phyloP scores from a whole-genome alignment of 2,329 filamentous ascomycete species.

The Aurifilum marmelostoma region DNA sequence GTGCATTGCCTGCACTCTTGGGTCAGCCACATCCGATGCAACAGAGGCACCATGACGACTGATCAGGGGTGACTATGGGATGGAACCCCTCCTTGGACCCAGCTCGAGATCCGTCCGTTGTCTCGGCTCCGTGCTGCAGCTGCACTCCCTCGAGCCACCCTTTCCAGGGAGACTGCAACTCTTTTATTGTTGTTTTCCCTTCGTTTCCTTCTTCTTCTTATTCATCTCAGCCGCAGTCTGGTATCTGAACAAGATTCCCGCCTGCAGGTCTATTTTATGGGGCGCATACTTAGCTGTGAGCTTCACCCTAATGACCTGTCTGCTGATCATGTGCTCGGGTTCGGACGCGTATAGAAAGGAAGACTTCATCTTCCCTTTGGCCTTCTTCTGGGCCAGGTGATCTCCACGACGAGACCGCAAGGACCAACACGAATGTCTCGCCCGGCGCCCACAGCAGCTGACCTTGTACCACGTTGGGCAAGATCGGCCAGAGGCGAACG shows the following conservation, averaged over 20 bases:
- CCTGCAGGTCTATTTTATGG: background rate
- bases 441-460: background rate
- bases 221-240: background rate
- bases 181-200: background rate
- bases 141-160: background rate
- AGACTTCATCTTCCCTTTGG: background rate
- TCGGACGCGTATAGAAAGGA: background rate
- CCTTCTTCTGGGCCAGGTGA: background rate
- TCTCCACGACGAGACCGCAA: background rate
- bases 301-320: background rate
- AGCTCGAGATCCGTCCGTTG: constrained; percentile 21
- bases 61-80: background rate
- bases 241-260: background rate
- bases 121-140: constrained; percentile 26
- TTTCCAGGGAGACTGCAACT: background rate
- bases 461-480: constrained; percentile 10
- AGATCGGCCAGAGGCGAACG: constrained; percentile 10
- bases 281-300: background rate
- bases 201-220: no score
- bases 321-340: background rate
- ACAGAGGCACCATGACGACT: background rate
- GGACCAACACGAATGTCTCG: constrained; percentile 14
- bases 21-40: background rate
- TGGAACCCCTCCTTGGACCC: background rate
- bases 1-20: background rate